Evolutionary conservation across 768 basidiomycete species (phyloP), one percentile per base, ranked within the genome.

Genomic region (Lactifluus piperatus): DNA sequence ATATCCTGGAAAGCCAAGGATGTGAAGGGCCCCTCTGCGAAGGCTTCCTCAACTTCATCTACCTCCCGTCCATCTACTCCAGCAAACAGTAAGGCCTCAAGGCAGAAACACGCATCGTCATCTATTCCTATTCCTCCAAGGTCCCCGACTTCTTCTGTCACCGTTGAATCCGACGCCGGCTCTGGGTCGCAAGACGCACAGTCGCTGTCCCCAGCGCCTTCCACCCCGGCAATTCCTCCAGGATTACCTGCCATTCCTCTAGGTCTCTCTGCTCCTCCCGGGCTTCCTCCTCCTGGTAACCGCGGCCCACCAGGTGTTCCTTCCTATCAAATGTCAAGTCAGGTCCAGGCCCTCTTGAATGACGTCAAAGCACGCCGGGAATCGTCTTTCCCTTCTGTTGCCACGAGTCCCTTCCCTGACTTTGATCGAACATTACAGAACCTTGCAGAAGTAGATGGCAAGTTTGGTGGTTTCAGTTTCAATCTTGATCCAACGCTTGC

Each of bases 251-350:
- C 79, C 20, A 66, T 69, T 10, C 84, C 85, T 22, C 84, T 82
- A 0, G 83, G 86, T n/a, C 79, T 88, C 26, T 68, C 79, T 34
- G 75, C 79, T n/a, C 84, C 85, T 24, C 84, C 82, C 0, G 83
- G 86, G 83, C 65, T 79, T 10, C 73, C 75, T 22, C 69, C 71
- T 10, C 75, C 75, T 18, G 76, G 60, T 54, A 53, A 72, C 61
- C 78, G 79, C 56, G 77, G 73, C 50, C 74, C 74, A 30, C 64
- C 36, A 51, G 81, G 78, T 13, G 51, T 34, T 7, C 34, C 54
- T 48, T 79, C 82, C 5, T 94, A 94, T 70, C 91, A 93, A 67
- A 89, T 93, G 77, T 93, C 92, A 0, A 87, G 77, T 16, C 87
- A 91, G 39, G 91, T 89, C 2, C 86, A 86, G 62, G 89, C 88